A percentile compares a stretch with the other conserved stretches of the same genome.
Evolutionary conservation across 768 basidiomycete genomes (phyloP).

Genomic region (Pleurotus giganteus): DNA sequence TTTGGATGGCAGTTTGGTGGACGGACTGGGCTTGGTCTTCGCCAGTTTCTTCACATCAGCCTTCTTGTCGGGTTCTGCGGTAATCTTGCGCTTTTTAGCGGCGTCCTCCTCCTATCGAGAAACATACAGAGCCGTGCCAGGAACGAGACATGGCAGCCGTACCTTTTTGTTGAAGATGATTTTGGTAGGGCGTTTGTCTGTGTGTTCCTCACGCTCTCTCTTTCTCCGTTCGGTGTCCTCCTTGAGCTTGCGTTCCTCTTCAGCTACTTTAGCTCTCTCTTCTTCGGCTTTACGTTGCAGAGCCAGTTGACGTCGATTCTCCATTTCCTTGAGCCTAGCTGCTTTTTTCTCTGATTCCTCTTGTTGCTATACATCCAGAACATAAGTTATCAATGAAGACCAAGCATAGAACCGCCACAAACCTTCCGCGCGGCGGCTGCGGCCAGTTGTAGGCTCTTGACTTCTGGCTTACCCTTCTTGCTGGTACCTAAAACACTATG

Average conservation of each 20-base stretch:
- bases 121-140: conserved; percentile 3
- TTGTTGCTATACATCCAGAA: conserved; percentile 63
- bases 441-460: conserved; percentile 81
- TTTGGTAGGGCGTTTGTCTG: conserved; percentile 66
- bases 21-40: conserved; percentile 13
- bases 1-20: conserved; percentile 43
- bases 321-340: conserved; percentile 75
- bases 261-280: conserved; percentile 58
- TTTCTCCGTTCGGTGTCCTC: conserved; percentile 78
- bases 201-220: conserved; percentile 76
- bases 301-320: conserved; percentile 70
- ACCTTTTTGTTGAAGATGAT: conserved; percentile 55
- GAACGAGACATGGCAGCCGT: conserved; percentile 8
- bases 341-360: conserved; percentile 83
- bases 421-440: conserved; percentile 89
- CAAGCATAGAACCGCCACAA: conserved; percentile 14
- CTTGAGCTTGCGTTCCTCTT: conserved; percentile 70
- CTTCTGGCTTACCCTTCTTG: conserved; percentile 73
- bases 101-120: conserved; percentile 60
- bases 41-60: conserved; percentile 53
- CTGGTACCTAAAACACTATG: conserved; percentile 62
- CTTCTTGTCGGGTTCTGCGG: conserved; percentile 52
- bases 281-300: conserved; percentile 77
- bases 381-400: conserved; percentile 8
- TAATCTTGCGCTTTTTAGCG: conserved; percentile 69